Evolutionary conservation across 2,329 filamentous ascomycete genomes (phyloP).

Genomic region (Aspergillus pseudonomiae): DNA sequence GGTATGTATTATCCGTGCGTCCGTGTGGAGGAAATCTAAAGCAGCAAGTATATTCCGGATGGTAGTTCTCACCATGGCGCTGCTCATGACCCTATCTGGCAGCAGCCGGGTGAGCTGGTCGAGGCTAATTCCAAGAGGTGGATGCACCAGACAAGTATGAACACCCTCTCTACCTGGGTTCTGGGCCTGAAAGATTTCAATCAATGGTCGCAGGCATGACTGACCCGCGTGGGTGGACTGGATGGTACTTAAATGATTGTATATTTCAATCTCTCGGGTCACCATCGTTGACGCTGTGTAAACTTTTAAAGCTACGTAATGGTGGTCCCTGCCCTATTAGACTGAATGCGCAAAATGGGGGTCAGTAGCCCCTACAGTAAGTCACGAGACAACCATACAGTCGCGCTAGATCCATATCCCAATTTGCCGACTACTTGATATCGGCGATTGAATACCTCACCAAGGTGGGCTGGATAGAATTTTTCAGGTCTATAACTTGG

Average conservation of each 20-base stretch:
- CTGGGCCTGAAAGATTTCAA: conserved; percentile 33
- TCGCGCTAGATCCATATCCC: conserved; percentile 18
- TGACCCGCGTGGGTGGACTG: conserved; percentile 28
- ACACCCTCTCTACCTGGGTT: conserved; percentile 19
- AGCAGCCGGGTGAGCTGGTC: too few species aligned
- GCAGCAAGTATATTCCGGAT: too few species aligned
- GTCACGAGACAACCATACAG: conserved; percentile 16
- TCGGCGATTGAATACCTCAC: conserved; percentile 15
- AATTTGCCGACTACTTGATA: conserved; percentile 20
- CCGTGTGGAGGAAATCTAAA: conserved; percentile 24
- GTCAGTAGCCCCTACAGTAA: background rate
- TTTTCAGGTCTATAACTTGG: conserved; percentile 11
- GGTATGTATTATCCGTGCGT: conserved; percentile 30
- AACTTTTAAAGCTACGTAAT: conserved; percentile 21
- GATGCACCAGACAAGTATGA: conserved; percentile 34
- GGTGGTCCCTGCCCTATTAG: conserved; percentile 8
- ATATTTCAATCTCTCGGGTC: conserved; percentile 28
- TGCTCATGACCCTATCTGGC: too few species aligned
- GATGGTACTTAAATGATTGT: conserved; percentile 28
- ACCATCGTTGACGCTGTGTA: conserved; percentile 15
- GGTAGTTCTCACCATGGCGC: too few species aligned
- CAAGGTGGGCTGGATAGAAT: conserved; percentile 15
- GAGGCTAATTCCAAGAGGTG: conserved; percentile 14
- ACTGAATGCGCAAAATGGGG: background rate
- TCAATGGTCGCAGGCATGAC: conserved; percentile 28